Evolutionary conservation across 176 grass and related monocot species (phyloP).

Genomic region (Bolboschoenus planiculmis): DNA sequence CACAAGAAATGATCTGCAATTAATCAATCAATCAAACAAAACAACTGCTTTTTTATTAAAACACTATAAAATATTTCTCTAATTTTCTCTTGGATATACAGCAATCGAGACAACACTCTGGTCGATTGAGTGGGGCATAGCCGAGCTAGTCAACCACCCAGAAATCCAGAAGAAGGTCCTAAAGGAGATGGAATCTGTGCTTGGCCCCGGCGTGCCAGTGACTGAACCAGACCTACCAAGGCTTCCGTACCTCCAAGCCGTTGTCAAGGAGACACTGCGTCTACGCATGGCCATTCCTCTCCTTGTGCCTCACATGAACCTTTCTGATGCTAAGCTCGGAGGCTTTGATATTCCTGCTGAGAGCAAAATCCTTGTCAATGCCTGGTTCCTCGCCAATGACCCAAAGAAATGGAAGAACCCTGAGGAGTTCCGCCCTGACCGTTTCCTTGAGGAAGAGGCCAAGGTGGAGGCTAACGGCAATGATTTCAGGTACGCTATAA

Average conservation of each 20-base stretch:
- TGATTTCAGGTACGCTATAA: conserved; percentile 48
- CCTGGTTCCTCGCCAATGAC: conserved; percentile 94
- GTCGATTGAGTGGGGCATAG: conserved; percentile 98
- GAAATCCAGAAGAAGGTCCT: conserved; percentile 57
- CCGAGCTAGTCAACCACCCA: conserved; percentile 93
- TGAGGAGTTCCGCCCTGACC: conserved; percentile 78
- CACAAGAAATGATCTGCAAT: background rate
- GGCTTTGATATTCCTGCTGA: conserved; percentile 93
- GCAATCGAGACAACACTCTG: conserved; percentile 97
- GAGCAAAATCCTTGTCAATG: conserved; percentile 96
- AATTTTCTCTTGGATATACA: conserved; percentile 21
- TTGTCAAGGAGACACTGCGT: conserved; percentile 95
- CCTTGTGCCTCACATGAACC: conserved; percentile 99
- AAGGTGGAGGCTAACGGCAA: conserved; percentile 80
- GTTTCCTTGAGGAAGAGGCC: conserved; percentile 87
- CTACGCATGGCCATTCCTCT: conserved; percentile 98
- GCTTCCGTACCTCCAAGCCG: conserved; percentile 80
- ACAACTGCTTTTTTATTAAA: background rate
- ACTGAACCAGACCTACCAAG: conserved; percentile 81
- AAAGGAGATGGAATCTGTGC: conserved; percentile 41
- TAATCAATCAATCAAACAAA: background rate
- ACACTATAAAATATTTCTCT: background rate
- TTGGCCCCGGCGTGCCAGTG: conserved; percentile 38
- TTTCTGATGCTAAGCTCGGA: conserved; percentile 65
- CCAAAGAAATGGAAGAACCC: conserved; percentile 68